Percentiles rank a stretch among this genome's conserved stretches.
Evolutionary conservation across 1,284 basidiomycete species (phyloP).

Genomic region (Exobasidium rhododendri): DNA sequence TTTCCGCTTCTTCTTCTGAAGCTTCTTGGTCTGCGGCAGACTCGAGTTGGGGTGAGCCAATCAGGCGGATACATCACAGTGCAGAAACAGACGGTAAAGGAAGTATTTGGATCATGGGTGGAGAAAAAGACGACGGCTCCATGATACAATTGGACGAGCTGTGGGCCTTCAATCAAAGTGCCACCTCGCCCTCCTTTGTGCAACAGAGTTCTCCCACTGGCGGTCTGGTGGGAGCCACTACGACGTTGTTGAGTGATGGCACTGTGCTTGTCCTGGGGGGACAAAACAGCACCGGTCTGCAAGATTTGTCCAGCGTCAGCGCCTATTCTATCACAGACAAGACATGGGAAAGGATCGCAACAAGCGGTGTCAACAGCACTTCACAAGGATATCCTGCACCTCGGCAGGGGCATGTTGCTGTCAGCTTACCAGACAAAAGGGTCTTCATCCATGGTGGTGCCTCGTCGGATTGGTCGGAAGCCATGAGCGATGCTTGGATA

Average conservation of each 20-base stretch:
- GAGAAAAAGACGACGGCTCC: conserved; percentile 44
- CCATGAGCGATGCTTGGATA: conserved; percentile 45
- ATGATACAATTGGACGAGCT: conserved; percentile 28
- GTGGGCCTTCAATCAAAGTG: conserved; percentile 22
- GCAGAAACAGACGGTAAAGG: conserved; percentile 32
- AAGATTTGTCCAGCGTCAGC: conserved; percentile 31
- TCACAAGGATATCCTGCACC: conserved; percentile 24
- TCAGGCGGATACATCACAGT: conserved; percentile 36
- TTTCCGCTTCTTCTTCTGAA: conserved; percentile 17
- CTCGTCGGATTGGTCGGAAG: conserved; percentile 33
- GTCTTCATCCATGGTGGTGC: conserved; percentile 48
- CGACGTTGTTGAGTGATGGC: conserved; percentile 42
- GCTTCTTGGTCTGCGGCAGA: conserved; percentile 13
- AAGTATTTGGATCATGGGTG: conserved; percentile 38
- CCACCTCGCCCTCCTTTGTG: conserved; percentile 12
- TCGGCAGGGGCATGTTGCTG: conserved; percentile 42
- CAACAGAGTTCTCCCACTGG: not conserved
- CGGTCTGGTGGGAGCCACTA: conserved; percentile 32
- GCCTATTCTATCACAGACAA: conserved; percentile 24
- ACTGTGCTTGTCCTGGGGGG: conserved; percentile 42
- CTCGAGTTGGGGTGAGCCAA: conserved; percentile 37
- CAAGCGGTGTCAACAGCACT: conserved; percentile 10
- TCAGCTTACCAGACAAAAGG: conserved; percentile 35
- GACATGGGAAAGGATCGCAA: conserved; percentile 24
- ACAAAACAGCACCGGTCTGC: conserved; percentile 24